Base-by-base conservation (phyloP, 2,329 filamentous ascomycete genomes). In the Orbilia quercus region DNA sequence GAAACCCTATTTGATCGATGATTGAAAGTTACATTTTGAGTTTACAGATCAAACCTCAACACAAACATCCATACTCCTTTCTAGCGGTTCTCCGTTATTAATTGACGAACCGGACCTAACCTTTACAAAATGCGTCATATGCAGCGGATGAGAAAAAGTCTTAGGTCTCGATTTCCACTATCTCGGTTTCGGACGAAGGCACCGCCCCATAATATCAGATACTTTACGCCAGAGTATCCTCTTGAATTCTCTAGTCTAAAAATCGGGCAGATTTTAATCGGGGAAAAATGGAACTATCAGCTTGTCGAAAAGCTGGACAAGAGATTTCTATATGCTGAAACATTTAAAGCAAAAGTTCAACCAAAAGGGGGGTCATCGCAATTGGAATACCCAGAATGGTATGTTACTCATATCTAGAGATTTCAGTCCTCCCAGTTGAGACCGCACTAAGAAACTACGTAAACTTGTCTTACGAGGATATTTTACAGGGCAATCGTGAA, bases 111-210 rank as follows among this genome's bases (percentile, higher is more conserved):
- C 20, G 20, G 45, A 58, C 23, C 54, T 38, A 31, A 58, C 38
- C 36, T 47, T 58, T 58, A 58, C 36, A 58, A 50, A 60, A 60
- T 60, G 57, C 57, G 57, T 23, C 57, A 20, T 60, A 60, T 60
- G 42, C 57, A 60, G 23, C 23, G 57, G 57, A 50, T 60, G 23
- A 60, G 57, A 60, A 60, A 38, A 60, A 40, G 57, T 38, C 23
- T 50, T 48, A 50, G 57, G 57, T 50, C 57, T 60, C 57, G 28
- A 50, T 50, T 48, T 42, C 57, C 57, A 47, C 54, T 1, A 47
- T 47, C 38, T 47, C 54, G 54, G 44, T 53, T 53, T 63, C 48
- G 59, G 36, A 54, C 22, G 47, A 64, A 64, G 59, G 47, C 59
- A 53, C 36, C 48, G 36, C 48, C 36, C 59, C 38, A 23, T 55